phyloP scores from a whole-genome alignment of 2,329 filamentous ascomycete species.

The Trichophaea hybrida region DNA sequence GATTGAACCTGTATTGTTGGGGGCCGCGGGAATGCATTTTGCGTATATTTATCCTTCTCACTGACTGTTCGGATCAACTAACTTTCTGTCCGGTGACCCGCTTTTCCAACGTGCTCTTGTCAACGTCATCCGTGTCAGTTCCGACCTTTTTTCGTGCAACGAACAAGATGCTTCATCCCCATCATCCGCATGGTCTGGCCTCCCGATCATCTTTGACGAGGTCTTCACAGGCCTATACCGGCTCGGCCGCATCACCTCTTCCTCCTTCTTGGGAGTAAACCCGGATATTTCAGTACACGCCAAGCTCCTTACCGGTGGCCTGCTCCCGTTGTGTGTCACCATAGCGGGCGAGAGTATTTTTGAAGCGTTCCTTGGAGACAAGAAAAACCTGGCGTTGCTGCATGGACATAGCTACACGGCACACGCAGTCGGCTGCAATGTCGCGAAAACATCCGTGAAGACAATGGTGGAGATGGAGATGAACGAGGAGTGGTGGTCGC shows the following conservation, averaged over 20 bases:
- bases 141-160: slow-evolving; percentile 39
- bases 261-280: slow-evolving; percentile 52
- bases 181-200: slow-evolving; percentile 47
- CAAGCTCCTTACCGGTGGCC: slow-evolving; percentile 67
- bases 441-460: slow-evolving; percentile 53
- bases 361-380: slow-evolving; percentile 50
- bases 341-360: slow-evolving; percentile 62
- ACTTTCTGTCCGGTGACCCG: slow-evolving; percentile 45
- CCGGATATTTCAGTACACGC: slow-evolving; percentile 70
- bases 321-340: slow-evolving; percentile 64
- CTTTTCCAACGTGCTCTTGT: slow-evolving; percentile 63
- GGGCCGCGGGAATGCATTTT: slow-evolving; percentile 71
- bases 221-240: slow-evolving; percentile 79
- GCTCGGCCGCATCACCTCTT: slow-evolving; percentile 55
- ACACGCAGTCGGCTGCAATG: slow-evolving; percentile 65
- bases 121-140: slow-evolving; percentile 47
- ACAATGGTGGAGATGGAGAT: slow-evolving; percentile 46
- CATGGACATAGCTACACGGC: slow-evolving; percentile 83
- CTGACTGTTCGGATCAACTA: slow-evolving; percentile 10
- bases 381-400: slow-evolving; percentile 64
- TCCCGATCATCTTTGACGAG: slow-evolving; percentile 72
- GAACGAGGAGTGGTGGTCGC: slow-evolving; percentile 52
- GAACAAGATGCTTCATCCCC: slow-evolving; percentile 3
- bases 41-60: slow-evolving; percentile 39
- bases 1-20: slow-evolving; percentile 65